phyloP scores from a whole-genome alignment of 2,329 filamentous ascomycete species.

The Zelopaecilomyces penicillatus region DNA sequence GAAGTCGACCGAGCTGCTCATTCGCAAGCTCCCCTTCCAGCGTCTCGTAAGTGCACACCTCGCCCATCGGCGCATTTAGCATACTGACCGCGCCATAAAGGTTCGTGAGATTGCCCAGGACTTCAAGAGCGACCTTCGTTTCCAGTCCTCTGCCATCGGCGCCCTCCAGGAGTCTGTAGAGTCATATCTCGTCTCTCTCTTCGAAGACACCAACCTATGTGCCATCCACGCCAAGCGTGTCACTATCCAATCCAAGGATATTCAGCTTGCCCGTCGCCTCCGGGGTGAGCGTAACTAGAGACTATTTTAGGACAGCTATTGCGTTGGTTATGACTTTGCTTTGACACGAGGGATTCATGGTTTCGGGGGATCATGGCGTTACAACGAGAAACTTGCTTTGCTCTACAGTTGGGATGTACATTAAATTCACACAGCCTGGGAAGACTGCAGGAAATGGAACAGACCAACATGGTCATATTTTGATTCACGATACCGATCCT shows the following conservation, averaged over 20 bases:
- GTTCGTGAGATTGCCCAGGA: constrained; percentile 93
- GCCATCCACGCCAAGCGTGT: constrained; percentile 99
- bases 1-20: constrained; percentile 91
- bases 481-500: constrained; percentile 1
- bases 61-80: neutral
- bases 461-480: neutral
- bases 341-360: constrained; percentile 29
- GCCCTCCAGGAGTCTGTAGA: constrained; percentile 98
- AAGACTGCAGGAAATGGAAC: constrained; percentile 15
- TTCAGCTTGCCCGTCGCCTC: constrained; percentile 91
- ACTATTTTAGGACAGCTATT: constrained; percentile 12
- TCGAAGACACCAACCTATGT: constrained; percentile 97
- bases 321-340: constrained; percentile 34
- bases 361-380: constrained; percentile 38
- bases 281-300: constrained; percentile 84
- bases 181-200: constrained; percentile 96
- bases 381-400: constrained; percentile 32
- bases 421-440: constrained; percentile 20
- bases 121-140: constrained; percentile 91
- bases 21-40: constrained; percentile 97
- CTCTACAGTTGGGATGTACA: constrained; percentile 35
- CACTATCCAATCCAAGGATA: constrained; percentile 95
- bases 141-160: constrained; percentile 96
- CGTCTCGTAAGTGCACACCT: constrained; percentile 56
- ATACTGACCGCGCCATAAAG: constrained; percentile 21